Conservation (phyloP, 371 early-diverging fungal species). For the Parasitella parasitica region DNA sequence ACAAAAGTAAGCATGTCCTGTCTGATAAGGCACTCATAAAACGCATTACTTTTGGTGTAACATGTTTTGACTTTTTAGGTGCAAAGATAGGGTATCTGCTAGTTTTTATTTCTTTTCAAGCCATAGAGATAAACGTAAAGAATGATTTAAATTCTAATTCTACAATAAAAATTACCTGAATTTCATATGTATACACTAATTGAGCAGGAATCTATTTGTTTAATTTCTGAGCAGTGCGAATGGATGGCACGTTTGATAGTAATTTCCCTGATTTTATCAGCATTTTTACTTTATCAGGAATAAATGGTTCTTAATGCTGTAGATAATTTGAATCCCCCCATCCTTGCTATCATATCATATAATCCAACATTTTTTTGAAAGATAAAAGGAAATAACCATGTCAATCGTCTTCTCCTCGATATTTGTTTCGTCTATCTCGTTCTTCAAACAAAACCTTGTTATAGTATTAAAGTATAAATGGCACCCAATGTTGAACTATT, state of each 20-base stretch:
- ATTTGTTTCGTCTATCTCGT: no score
- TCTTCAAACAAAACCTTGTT: background rate
- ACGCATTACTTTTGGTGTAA: background rate
- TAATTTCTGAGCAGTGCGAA: no score
- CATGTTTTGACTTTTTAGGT: background rate
- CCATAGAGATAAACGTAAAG: background rate
- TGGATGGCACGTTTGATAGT: background rate
- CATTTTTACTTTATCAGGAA: slow-evolving; percentile 1
- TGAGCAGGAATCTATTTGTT: background rate
- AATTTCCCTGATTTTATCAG: background rate
- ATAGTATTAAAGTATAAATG: background rate
- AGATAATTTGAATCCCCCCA: no score
- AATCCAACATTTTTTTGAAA: no score
- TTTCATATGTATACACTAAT: background rate
- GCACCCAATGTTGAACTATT: slow-evolving; percentile 5
- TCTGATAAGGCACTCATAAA: background rate
- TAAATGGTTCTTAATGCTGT: background rate
- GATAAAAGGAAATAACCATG: no score
- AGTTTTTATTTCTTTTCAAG: background rate
- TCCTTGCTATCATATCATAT: no score
- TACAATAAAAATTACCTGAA: background rate
- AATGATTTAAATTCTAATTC: background rate
- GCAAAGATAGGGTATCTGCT: background rate
- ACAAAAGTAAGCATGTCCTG: background rate
- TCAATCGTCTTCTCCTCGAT: no score